Evolutionary conservation across 2,329 filamentous ascomycete species (phyloP), one percentile per base, ranked within the genome.

Genomic region (Talaromyces marneffei): DNA sequence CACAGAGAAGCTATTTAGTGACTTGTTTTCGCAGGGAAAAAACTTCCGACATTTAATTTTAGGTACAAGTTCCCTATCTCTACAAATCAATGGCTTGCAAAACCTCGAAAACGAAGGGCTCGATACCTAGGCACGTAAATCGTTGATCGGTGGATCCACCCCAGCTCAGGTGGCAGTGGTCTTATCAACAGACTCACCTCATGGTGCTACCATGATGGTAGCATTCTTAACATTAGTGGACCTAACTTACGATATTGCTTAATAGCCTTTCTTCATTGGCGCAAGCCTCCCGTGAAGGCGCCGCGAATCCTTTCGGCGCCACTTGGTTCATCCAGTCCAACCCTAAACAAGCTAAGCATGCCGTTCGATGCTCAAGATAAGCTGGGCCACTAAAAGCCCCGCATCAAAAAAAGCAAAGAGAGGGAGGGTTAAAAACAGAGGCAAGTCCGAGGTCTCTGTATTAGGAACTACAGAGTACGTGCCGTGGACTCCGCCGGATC

Each of bases 381-480:
- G 48, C 46, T 18, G 8, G 46, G 46, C 46, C 27, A 31, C 46
- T 52, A 33, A 33, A 33, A 35, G 33, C 48, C 46, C 48, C 48
- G 48, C 48, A 52, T 52, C 18, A 20, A 33, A 52, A 48, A 48
- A 52, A 52, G 10, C 10, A 20, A 33, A 52, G n/a, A 20, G 35
- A 35, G 35, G 23, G 33, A 55, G 23, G 23, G 4, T 55, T 55
- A 85, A 84, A 69, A 90, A 89, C 71, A 83, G 86, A 61, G 84
- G 80, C 52, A 85, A 91, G 40, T 88, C 88, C 0, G 78, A 77
- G 50, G 82, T 86, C 60, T 16, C 37, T 16, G 44, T 50, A 23
- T 18, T n/a, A 5, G 14, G 4, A 50, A 33, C 27, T 52, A 16
- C n/a, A n/a, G n/a, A n/a, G n/a, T n/a, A n/a, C n/a, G n/a, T n/a